Base-by-base conservation (phyloP, 2,329 filamentous ascomycete species). In the Colletotrichum gloeosporioides region DNA sequence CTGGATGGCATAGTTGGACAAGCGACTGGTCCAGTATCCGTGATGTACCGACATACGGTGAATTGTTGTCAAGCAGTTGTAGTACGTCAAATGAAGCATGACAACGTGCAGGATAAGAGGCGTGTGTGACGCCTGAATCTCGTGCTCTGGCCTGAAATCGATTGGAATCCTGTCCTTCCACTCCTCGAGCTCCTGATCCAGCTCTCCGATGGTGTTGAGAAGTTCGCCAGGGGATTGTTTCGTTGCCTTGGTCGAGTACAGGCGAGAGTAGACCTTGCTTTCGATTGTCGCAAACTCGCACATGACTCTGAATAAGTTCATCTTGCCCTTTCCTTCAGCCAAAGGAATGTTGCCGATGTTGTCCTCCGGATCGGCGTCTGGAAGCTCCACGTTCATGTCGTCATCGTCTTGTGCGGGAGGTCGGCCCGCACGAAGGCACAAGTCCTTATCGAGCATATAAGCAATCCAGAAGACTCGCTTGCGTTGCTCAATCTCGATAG, bases 1-100 rank as follows among this genome's bases (percentile, higher is more conserved):
- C 84, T 98, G 95, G 72, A 99, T 97, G 18, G 97, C 97, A 82
- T 96, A 99, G 81, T 99, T 96, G 49, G 96, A 98, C 55, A 99
- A 87, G 49, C 97, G 92, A 82, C 95, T 98, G 2, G 96, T 99
- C 97, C 97, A 99, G 86, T 98, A 98, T 16, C 97, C 97, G 82
- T 98, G 96, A 81, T 99, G 97, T 34, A 99, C 95, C 57, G 95
- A 98, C 97, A 99, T 99, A 68, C 97, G 95, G 84, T 99, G 97
- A 78, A 99, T 98, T 0, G 97, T 99, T 1, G 96, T 98, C 68
- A 99, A 87, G 81, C 96, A 98, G 84, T 99, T 99, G 88, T 99
- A 99, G 85, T 99, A 99, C 2, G 95, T 94, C 81, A 99, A 98
- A 84, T 99, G 97, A 74, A 99, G 88, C 83, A 98, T 95, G 77